These are phyloP conservation scores for Russula abietina DNA, from an alignment of 768 basidiomycete species.

Conservation along the genomic window DNA sequence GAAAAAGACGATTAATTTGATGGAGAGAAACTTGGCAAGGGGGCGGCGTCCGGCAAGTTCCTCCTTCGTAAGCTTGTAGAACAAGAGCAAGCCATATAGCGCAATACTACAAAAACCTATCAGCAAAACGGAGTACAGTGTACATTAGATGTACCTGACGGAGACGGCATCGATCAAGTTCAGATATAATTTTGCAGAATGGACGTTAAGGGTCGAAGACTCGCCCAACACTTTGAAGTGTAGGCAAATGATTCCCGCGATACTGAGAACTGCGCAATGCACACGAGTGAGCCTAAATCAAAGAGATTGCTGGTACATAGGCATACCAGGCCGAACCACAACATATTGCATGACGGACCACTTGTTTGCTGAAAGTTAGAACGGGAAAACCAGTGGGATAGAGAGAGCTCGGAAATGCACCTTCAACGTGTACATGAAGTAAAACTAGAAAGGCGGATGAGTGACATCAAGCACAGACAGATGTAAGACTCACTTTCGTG, in stretches of 20 bases:
- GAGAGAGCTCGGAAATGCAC: constrained; percentile 33
- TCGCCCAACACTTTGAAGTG: constrained; percentile 63
- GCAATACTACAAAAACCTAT: constrained; percentile 50
- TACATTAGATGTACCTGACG: constrained; percentile 52
- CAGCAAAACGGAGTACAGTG: not conserved
- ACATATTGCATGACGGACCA: constrained; percentile 91
- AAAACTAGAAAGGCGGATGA: constrained; percentile 42
- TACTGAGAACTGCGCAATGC: constrained; percentile 44
- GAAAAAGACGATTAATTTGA: constrained; percentile 85
- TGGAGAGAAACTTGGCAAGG: constrained; percentile 78
- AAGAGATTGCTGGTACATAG: not conserved
- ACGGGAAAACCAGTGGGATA: not conserved
- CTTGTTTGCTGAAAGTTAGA: constrained; percentile 33
- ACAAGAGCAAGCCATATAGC: constrained; percentile 77
- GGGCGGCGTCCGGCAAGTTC: constrained; percentile 75
- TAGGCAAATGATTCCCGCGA: constrained; percentile 76
- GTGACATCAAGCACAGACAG: not conserved
- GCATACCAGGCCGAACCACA: constrained; percentile 54
- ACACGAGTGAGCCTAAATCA: constrained; percentile 6
- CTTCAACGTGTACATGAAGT: constrained; percentile 88
- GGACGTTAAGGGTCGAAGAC: constrained; percentile 48
- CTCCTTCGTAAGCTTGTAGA: constrained; percentile 78
- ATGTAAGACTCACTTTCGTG: constrained; percentile 48
- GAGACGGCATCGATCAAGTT: constrained; percentile 71
- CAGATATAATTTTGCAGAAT: constrained; percentile 65